Evolutionary conservation across 2,329 filamentous ascomycete species (phyloP), one percentile per base, ranked within the genome.

Genomic region (Aureobasidium sp.): DNA sequence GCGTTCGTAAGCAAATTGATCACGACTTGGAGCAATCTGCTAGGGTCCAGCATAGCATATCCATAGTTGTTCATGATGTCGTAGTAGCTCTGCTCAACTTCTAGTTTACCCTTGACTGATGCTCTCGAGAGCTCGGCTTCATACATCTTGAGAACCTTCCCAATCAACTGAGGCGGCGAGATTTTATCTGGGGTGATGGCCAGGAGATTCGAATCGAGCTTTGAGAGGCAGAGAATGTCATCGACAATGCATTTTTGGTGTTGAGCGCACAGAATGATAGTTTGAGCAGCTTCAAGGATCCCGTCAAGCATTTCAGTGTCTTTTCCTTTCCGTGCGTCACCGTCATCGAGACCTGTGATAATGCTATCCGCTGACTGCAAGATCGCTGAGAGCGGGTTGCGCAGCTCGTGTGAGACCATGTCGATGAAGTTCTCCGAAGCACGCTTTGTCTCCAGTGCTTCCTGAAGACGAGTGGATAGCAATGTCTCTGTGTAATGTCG

Each of bases 311-410:
- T 47, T 59, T 59, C 62, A 37, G 25, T 30, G 21, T 34, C 48
- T 15, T 32, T 57, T 25, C 13, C 39, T 9, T 7, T 11, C 13
- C 50, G 47, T 16, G 49, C n/a, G 39, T 34, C 34, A 6, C 29
- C n/a, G n/a, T 53, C 47, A 13, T 65, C 64, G 5, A 77, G 65
- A 0, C 69, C 72, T 25, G 67, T 71, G 9, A 73, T 67, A 41
- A 79, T 78, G 2, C 72, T 72, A 44, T 79, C 77, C 2, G 77
- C 77, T 55, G 72, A 75, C 41, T 78, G 76, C 5, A 79, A 67
- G 32, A 79, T 78, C 0, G 77, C 76, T 34, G 69, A 72, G 0
- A 78, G 68, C 1, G 76, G 76, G 58, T 78, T 79, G 2, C 77
- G 68, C 69, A 78, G 77, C 59, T 78, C 76, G 61, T 77, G 74